Evolutionary conservation across 208 protist species (phyloP), one percentile per base, ranked within the genome.

Genomic region (Leishmania tropica): DNA sequence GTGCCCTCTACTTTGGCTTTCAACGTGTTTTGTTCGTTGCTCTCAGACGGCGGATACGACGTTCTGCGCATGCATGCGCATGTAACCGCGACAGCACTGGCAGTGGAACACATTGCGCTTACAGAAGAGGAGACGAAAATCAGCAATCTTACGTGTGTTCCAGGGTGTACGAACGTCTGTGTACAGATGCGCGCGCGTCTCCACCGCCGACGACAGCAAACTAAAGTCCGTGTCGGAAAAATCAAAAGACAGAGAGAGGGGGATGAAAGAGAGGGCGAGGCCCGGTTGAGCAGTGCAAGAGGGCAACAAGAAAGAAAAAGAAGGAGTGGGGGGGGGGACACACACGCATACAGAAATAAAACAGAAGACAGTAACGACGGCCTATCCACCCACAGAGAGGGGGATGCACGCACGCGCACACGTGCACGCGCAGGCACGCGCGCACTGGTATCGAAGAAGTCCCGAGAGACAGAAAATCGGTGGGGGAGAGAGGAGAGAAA

Each of bases 401-500:
- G 0, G 8, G 28, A 64, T 31, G 31, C 58, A 35, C 58, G n/a
- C 58, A 64, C 58, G 13, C 15, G 58, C 45, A 47, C 47, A 60
- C 28, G 70, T 37, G 7, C 19, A 35, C 45, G 45, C 45, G 19
- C 58, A 62, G 13, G 28, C 58, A 64, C 28, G 28, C 28, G 58
- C 45, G 19, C 7, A 64, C 28, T 7, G 3, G 58, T 64, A 31
- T 51, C 8, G 51, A 78, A 56, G 74, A 35, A 72, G 64, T 54
- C 54, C 40, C 58, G n/a, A 56, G 74, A 67, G 53, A 24, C 68
- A 51, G 70, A 76, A 48, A 37, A 67, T 71, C 51, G 45, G 68
- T 62, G 42, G 79, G 45, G 17, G 35, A 45, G 2, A 79, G 53
- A 28, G 21, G 70, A 64, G 47, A 40, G 64, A 70, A 83, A 71